phyloP scores from a whole-genome alignment of 129 eudicot genomes.

The Tagetes patula region DNA sequence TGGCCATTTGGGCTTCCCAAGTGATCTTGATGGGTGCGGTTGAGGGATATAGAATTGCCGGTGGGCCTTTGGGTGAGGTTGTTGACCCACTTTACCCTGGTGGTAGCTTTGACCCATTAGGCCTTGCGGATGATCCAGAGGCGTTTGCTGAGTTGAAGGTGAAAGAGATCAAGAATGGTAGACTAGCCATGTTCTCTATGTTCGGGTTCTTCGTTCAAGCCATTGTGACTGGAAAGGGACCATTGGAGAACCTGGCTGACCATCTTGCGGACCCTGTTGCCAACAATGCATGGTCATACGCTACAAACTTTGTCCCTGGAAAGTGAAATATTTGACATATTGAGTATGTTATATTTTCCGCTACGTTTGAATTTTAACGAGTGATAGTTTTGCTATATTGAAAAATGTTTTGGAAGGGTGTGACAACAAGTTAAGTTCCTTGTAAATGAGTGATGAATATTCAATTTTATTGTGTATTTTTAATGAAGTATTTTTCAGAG shows the following conservation, averaged over 20 bases:
- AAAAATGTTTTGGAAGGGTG: neutral
- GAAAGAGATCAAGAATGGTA: conserved; percentile 62
- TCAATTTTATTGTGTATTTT: neutral
- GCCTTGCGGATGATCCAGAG: conserved; percentile 70
- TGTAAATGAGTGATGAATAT: neutral
- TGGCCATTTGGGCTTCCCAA: conserved; percentile 74
- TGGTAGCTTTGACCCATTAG: conserved; percentile 70
- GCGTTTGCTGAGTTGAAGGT: conserved; percentile 75
- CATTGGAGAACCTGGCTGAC: conserved; percentile 30
- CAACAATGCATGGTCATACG: neutral
- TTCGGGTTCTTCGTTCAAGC: conserved; percentile 36
- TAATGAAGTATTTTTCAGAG: too few relatives aligned
- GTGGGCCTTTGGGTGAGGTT: conserved; percentile 72
- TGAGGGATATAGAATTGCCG: conserved; percentile 73
- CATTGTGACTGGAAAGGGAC: conserved; percentile 36
- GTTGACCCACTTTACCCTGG: conserved; percentile 72
- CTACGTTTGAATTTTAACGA: too few relatives aligned
- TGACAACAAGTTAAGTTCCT: neutral
- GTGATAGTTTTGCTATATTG: too few relatives aligned
- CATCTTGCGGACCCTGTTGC: conserved; percentile 25
- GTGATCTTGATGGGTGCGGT: conserved; percentile 74
- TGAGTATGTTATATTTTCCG: neutral
- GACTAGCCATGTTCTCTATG: conserved; percentile 61
- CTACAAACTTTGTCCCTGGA: conserved; percentile 16
- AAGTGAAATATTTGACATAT: neutral